Evolutionary conservation across 164 flowering plant genomes (phyloP), one percentile per base, ranked within the genome.

Genomic region (Macadamia tetraphylla): DNA sequence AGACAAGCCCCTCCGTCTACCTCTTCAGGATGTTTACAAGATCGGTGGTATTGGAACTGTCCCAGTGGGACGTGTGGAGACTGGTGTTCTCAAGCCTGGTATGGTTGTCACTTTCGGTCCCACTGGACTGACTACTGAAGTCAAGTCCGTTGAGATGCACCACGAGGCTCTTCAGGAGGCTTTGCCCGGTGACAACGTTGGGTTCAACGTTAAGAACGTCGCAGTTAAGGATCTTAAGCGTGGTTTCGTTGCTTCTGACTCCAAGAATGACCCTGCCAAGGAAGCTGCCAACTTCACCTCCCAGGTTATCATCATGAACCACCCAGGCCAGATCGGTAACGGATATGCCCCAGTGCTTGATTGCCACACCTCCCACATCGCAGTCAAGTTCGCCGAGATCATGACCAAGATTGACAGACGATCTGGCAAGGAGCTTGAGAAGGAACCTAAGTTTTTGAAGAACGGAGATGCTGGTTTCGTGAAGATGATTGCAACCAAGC

Each of bases 291-390:
- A 67, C 78, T 86, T 86, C 82, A 84, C 86, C 46, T 80, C 90
- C 29, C 90, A 86, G 80, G 90, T 86, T 65, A 86, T 86, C 77
- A 86, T 86, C 84, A 84, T 86, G 90, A 86, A 84, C 82, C 90
- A 86, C 80, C 88, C 90, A 62, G 88, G 90, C 1, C 90, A 86
- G 77, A 86, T 86, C 35, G 90, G 87, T 14, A 81, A 83, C 14
- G 88, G 90, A 9, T 86, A 86, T 66, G 90, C 90, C 12, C 90
- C 85, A 4, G 89, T 85, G 2, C 87, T 86, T 0, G 90, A 86
- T 57, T 86, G 90, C 77, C 90, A 86, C 84, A 86, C 90, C 59
- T 86, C 76, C 51, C 90, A 86, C 85, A 86, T 86, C 68, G 90
- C 90, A 32, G 90, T 86, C 17, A 86, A 84, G 78, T 86, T 86